Evolutionary conservation across 371 early-diverging fungal species (phyloP), one percentile per base, ranked within the genome.

Genomic region (Apophysomyces variabilis): DNA sequence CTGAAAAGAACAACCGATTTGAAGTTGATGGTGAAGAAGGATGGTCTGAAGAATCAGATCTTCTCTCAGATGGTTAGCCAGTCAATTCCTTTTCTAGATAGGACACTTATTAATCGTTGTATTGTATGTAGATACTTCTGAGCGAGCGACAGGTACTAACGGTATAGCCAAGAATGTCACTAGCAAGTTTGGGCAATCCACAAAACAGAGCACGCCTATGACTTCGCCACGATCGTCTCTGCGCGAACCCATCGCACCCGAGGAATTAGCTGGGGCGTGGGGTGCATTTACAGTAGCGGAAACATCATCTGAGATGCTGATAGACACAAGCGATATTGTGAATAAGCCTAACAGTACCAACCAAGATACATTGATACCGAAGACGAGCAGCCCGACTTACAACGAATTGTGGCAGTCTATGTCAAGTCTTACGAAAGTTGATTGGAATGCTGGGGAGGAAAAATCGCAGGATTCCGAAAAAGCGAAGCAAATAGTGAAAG

Each of bases 391-490:
- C 41, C 8, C 41, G 13, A 41, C 41, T 8, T 41, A 5, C 4
- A 41, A 13, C 41, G 41, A 41, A 3, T 41, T 41, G 3, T 41
- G 41, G 41, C 8, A 13, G 8, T 41, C 41, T 11, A 41, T 41
- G 41, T 41, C 41, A 1, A 41, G 41, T 41, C 13, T 41, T 11
- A 41, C 41, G 41, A 41, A 41, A 13, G 11, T 13, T 8, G 41
- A 41, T 13, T 8, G 8, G 41, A 41, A 41, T 11, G 13, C 41
- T 1, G 13, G 13, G 13, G 41, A 41, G 5, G 41, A 13, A 13
- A 41, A 41, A 93, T 94, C 4, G 95, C 95, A 18, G 94, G 94
- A 26, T 26, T 26, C 32, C 63, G 82, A 95, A 47, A 83, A 95
- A 18, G 88, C 90, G 65, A 94, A 93, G 38, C 90, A 92, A 77